A percentile compares a stretch with the other conserved stretches of the same genome.
Evolutionary conservation across 2,329 filamentous ascomycete genomes (phyloP).

Genomic region (Pezicula rhizophila): DNA sequence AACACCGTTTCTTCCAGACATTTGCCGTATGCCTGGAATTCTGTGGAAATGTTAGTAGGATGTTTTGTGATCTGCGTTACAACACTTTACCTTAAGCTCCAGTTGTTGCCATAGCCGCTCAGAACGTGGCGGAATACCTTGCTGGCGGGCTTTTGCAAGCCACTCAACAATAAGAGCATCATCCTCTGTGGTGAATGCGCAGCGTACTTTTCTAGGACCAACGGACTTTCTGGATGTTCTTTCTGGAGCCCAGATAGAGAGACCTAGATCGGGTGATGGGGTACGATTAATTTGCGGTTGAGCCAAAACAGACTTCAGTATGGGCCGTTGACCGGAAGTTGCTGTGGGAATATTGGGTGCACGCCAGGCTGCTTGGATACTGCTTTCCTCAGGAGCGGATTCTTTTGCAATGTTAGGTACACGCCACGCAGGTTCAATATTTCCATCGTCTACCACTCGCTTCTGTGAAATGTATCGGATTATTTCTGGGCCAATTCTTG

Average conservation of each 20-base stretch:
- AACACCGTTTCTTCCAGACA: slow-evolving; percentile 13
- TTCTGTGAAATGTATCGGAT: slow-evolving; percentile 20
- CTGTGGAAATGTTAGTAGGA: slow-evolving; percentile 8
- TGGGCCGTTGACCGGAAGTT: slow-evolving; percentile 8
- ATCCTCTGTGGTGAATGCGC: slow-evolving; percentile 17
- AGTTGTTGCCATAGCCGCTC: slow-evolving; percentile 17
- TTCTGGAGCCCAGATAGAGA: slow-evolving; percentile 25
- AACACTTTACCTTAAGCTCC: slow-evolving; percentile 13
- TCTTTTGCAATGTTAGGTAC: slow-evolving; percentile 1
- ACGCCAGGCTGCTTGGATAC: slow-evolving; percentile 7
- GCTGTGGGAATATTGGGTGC: slow-evolving; percentile 11
- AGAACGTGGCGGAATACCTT: slow-evolving; percentile 8
- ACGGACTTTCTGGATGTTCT: background rate
- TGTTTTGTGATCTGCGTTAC: background rate
- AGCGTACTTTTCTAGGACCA: slow-evolving; percentile 2
- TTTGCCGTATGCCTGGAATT: slow-evolving; percentile 14
- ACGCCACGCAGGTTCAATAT: slow-evolving; percentile 23
- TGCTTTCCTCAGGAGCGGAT: background rate
- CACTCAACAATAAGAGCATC: slow-evolving; percentile 20
- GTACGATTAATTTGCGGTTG: slow-evolving; percentile 16
- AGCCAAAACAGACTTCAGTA: slow-evolving; percentile 10
- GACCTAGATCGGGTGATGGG: slow-evolving; percentile 17
- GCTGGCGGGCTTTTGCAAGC: slow-evolving; percentile 12
- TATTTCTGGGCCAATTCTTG: slow-evolving; percentile 23
- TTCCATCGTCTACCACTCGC: slow-evolving; percentile 12